These are phyloP conservation scores for Gypsophila paniculata DNA, from an alignment of 179 eudicot genomes.

Conservation along the genomic window DNA sequence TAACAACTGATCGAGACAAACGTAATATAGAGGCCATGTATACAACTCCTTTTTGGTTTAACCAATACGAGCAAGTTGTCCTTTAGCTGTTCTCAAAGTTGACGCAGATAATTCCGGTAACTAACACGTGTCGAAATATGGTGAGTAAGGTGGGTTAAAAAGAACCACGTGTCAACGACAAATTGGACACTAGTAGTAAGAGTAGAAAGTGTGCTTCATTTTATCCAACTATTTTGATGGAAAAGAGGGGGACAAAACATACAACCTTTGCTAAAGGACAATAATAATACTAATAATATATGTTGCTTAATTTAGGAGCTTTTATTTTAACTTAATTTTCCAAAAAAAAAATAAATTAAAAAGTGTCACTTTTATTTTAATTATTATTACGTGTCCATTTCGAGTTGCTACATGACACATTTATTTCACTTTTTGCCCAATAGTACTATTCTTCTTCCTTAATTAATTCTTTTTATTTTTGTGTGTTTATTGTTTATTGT, in stretches of 20 bases:
- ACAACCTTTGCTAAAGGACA: background rate
- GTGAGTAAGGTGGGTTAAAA: background rate
- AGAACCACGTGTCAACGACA: background rate
- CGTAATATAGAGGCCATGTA: too few relatives aligned
- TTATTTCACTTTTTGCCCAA: background rate
- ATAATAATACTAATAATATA: too few relatives aligned
- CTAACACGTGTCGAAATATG: conserved; percentile 19
- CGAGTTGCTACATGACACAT: conserved; percentile 5
- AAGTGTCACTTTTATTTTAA: background rate
- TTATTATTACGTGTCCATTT: conserved; percentile 17
- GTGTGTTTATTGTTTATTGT: too few relatives aligned
- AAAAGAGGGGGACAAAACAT: conserved; percentile 16
- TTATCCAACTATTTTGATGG: conserved; percentile 19
- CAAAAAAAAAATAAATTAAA: background rate
- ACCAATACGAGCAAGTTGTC: conserved; percentile 8
- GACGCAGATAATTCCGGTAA: background rate
- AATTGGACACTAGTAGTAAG: background rate
- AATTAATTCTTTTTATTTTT: too few relatives aligned
- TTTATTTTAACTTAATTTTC: too few relatives aligned
- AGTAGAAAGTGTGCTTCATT: background rate
- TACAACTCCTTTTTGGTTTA: too few relatives aligned
- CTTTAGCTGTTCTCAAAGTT: conserved; percentile 2
- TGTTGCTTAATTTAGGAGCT: conserved; percentile 7
- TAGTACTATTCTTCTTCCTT: background rate
- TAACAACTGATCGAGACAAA: too few relatives aligned